Conservation (phyloP, 441 rosid species). For the Pelargonium myrrhifolium region DNA sequence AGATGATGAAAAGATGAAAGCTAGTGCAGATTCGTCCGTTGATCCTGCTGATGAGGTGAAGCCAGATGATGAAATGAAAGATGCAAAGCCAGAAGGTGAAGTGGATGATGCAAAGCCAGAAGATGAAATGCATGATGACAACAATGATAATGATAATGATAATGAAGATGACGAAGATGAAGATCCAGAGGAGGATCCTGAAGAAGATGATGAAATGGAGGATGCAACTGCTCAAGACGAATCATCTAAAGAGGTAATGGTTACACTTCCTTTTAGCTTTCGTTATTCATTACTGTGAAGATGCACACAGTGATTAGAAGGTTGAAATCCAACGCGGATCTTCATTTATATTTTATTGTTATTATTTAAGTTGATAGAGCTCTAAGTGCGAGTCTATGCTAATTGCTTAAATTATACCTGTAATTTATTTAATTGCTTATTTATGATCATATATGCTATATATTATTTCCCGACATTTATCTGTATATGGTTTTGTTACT, state of each 20-base stretch:
- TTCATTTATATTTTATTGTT: background rate
- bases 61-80: constrained; percentile 21
- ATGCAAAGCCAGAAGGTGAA: constrained; percentile 14
- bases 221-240: constrained; percentile 41
- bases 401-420: background rate
- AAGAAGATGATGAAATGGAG: constrained; percentile 64
- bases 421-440: background rate
- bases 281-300: background rate
- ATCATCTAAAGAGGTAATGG: constrained; percentile 44
- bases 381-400: background rate
- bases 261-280: constrained; percentile 10
- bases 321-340: background rate
- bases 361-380: background rate
- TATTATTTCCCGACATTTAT: background rate
- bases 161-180: constrained; percentile 13
- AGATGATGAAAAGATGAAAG: constrained; percentile 34
- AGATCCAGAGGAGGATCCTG: constrained; percentile 70
- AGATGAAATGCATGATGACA: constrained; percentile 22
- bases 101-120: constrained; percentile 33
- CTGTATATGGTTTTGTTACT: constrained; percentile 7
- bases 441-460: background rate
- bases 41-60: constrained; percentile 28
- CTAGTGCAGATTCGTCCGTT: constrained; percentile 27
- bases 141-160: no score
- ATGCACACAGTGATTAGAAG: background rate